These are phyloP conservation scores for Arachis stenosperma DNA, from an alignment of 306 rosid genomes.

Conservation along the genomic window DNA sequence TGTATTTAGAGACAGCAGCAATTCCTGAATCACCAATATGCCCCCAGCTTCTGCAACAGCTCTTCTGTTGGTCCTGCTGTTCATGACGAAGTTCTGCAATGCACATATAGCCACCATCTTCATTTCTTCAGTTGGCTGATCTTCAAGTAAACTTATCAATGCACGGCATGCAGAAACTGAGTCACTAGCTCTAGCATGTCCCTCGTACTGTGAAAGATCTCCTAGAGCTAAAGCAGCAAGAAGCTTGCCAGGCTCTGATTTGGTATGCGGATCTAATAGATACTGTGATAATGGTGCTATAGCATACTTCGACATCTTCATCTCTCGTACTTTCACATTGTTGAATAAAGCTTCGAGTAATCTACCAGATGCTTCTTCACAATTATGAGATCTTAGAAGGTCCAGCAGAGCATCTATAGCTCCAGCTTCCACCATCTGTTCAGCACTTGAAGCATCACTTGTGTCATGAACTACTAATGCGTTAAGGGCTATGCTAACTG, in stretches of 20 bases:
- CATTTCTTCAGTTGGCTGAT: conserved; percentile 97
- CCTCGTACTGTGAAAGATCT: conserved; percentile 88
- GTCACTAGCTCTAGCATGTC: conserved; percentile 80
- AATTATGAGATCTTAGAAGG: conserved; percentile 92
- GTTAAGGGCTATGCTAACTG: conserved; percentile 73
- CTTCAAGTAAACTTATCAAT: conserved; percentile 89
- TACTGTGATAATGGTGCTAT: conserved; percentile 94
- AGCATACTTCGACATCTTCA: conserved; percentile 89
- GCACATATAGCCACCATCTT: conserved; percentile 92
- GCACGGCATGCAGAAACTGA: conserved; percentile 98
- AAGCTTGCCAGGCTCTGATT: conserved; percentile 83
- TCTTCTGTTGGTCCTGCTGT: conserved; percentile 92
- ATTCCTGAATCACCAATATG: conserved; percentile 90
- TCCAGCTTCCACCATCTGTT: conserved; percentile 92
- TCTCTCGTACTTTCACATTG: conserved; percentile 85
- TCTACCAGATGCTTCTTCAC: conserved; percentile 88
- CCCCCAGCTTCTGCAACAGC: conserved; percentile 99
- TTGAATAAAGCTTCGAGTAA: conserved; percentile 90
- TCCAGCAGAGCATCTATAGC: conserved; percentile 79
- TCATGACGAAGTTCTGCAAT: conserved; percentile 95
- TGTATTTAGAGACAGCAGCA: conserved; percentile 74
- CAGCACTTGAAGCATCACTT: conserved; percentile 77
- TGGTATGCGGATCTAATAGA: conserved; percentile 89
- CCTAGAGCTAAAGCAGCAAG: conserved; percentile 93
- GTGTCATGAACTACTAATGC: conserved; percentile 78